Percentiles rank a stretch among this genome's conserved stretches.
Evolutionary conservation across 192 early-diverging fungal genomes (phyloP).

Genomic region (Phlyctochytrium bullatum): DNA sequence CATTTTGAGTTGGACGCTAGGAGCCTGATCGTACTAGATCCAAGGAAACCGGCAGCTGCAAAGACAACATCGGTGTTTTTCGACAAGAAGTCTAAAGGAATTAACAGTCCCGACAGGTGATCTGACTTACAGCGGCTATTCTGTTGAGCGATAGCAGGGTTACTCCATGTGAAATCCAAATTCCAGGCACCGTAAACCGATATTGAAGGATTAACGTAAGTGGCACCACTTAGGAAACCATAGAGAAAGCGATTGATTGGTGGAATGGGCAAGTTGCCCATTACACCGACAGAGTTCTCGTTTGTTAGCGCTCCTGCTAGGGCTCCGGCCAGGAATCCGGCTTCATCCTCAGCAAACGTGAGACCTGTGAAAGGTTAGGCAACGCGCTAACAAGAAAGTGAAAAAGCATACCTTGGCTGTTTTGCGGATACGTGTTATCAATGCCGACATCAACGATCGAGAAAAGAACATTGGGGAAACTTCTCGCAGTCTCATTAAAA

Average conservation of each 20-base stretch:
- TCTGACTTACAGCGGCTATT: not conserved
- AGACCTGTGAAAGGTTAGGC: not conserved
- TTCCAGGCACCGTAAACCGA: constrained; percentile 2
- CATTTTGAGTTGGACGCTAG: constrained; percentile 17
- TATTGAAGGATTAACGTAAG: constrained; percentile 10
- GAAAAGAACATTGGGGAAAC: not conserved
- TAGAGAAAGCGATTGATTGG: constrained; percentile 16
- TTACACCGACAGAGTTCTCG: constrained; percentile 13
- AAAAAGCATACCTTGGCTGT: not conserved
- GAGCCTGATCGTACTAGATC: constrained; percentile 19
- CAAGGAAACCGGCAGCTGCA: constrained; percentile 26
- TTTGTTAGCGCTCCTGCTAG: constrained; percentile 14
- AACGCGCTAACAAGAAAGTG: not conserved
- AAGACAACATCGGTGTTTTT: constrained; percentile 28
- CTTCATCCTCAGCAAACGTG: constrained; percentile 25
- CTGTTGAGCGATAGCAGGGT: not conserved
- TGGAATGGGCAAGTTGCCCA: constrained; percentile 15
- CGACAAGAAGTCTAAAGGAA: constrained; percentile 4
- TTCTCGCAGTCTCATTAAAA: not conserved
- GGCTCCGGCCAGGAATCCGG: constrained; percentile 23
- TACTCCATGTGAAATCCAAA: constrained; percentile 3
- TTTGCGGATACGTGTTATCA: not conserved
- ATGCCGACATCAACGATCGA: not conserved
- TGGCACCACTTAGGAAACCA: constrained; percentile 19
- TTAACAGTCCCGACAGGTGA: not conserved